Conservation (phyloP, 768 basidiomycete species). For the Rhodosporidiobolus odoratus region DNA sequence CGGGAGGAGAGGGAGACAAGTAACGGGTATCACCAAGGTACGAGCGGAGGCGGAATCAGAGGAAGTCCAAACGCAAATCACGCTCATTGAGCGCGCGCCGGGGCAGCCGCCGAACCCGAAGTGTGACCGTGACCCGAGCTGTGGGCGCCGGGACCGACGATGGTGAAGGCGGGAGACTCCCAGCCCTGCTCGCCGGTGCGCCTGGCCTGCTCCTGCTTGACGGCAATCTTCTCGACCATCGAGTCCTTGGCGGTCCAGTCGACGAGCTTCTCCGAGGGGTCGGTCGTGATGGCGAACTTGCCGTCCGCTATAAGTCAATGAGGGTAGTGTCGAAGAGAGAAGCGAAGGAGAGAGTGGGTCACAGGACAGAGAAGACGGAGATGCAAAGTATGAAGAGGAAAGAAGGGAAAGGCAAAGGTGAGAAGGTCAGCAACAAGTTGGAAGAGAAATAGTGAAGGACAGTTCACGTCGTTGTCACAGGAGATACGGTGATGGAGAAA, state of each 20-base stretch:
- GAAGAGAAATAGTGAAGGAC: background rate
- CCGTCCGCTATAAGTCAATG: constrained; percentile 32
- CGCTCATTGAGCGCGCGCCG: background rate
- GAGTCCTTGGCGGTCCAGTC: constrained; percentile 23
- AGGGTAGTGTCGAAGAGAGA: too few species aligned
- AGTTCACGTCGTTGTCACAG: too few species aligned
- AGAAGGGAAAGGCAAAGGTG: background rate
- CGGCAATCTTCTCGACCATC: constrained; percentile 56
- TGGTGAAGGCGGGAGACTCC: constrained; percentile 51
- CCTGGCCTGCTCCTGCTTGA: constrained; percentile 51
- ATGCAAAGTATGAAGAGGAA: background rate
- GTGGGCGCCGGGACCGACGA: constrained; percentile 39
- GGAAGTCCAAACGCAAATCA: too few species aligned
- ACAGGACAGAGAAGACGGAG: too few species aligned
- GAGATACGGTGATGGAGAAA: background rate
- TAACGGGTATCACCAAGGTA: too few species aligned
- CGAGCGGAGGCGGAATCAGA: too few species aligned
- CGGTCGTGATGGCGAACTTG: constrained; percentile 77
- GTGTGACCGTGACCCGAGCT: background rate
- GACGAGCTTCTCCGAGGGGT: constrained; percentile 62
- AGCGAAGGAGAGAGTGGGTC: background rate
- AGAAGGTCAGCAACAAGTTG: background rate
- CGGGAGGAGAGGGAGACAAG: too few species aligned
- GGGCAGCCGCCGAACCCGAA: background rate
- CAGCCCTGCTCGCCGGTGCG: constrained; percentile 52